phyloP scores from a whole-genome alignment of 768 basidiomycete species.

The Amanita muscaria region DNA sequence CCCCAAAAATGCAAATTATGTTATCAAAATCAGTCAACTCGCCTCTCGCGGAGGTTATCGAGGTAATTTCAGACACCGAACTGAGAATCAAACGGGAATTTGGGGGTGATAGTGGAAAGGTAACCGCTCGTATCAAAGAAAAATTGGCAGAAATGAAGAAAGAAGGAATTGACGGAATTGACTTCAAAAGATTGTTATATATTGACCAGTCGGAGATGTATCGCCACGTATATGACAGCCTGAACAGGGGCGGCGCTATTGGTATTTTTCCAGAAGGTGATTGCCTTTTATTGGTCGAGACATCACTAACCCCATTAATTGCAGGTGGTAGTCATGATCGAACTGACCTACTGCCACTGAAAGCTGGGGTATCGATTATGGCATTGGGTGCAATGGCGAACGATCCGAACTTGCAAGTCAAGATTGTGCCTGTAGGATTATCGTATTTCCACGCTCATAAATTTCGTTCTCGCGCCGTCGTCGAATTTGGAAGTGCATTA shows the following conservation, averaged over 20 bases:
- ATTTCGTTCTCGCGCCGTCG: slow-evolving; percentile 93
- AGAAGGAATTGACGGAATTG: slow-evolving; percentile 51
- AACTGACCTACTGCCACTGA: slow-evolving; percentile 90
- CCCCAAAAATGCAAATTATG: slow-evolving; percentile 77
- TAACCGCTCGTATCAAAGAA: slow-evolving; percentile 58
- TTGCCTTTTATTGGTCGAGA: no score
- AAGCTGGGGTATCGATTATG: slow-evolving; percentile 97
- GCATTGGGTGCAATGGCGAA: slow-evolving; percentile 96
- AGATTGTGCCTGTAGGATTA: slow-evolving; percentile 82
- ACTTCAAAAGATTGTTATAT: slow-evolving; percentile 78
- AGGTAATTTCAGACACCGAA: slow-evolving; percentile 84
- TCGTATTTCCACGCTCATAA: slow-evolving; percentile 73
- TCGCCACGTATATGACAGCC: slow-evolving; percentile 77
- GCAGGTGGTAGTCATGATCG: slow-evolving; percentile 97
- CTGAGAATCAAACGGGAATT: slow-evolving; percentile 83
- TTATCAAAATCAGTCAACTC: slow-evolving; percentile 76
- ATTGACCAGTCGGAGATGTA: slow-evolving; percentile 96
- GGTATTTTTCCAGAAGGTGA: slow-evolving; percentile 98
- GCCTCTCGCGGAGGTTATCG: slow-evolving; percentile 72
- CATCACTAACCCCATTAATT: slow-evolving; percentile 5
- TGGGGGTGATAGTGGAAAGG: slow-evolving; percentile 70
- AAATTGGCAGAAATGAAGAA: slow-evolving; percentile 50
- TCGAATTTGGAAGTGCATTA: slow-evolving; percentile 89
- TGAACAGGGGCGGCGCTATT: slow-evolving; percentile 83
- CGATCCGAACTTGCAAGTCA: slow-evolving; percentile 76